Base-by-base conservation (phyloP, 441 rosid genomes). In the Populus hybrid region DNA sequence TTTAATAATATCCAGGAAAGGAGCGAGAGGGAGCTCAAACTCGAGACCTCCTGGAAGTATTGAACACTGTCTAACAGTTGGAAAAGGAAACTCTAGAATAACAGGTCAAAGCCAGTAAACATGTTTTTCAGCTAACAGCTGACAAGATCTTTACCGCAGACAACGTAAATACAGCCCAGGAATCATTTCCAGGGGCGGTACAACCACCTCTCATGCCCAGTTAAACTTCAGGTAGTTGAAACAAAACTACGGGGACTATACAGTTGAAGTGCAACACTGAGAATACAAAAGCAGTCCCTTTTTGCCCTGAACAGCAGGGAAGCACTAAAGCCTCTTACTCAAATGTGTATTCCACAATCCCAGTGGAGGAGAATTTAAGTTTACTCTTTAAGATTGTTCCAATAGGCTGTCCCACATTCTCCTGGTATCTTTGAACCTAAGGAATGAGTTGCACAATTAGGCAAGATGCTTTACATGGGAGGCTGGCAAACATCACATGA, bases 321-420 rank as follows among this genome's bases (percentile, higher is more conserved):
- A 69, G 68, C 28, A 71, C 40, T 67, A 85, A 83, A 35, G 87
- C 89, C 74, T 88, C 89, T 85, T 85, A 87, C 89, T 85, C 86
- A 88, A 88, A 88, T 88, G 89, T 83, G 89, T 79, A 83, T 86
- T 88, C 88, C 89, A 86, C 67, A 79, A 70, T 77, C 73, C 67
- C 50, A 70, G 35, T 63, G 28, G 16, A 38, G 36, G 69, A 64
- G n/a, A 68, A 67, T 34, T 68, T 10, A 20, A 42, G 67, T 42
- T 34, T 34, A 71, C 61, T 57, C 53, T 53, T 72, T 12, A 68
- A 67, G 59, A 69, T 26, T 28, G 69, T 69, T 63, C 34, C 9
- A 67, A 46, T 5, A 36, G 42, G 16, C 23, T 68, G 32, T 34
- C 30, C 20, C 73, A 20, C 23, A 67, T 59, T 65, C 36, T 40